phyloP scores from a whole-genome alignment of 768 basidiomycete species.

The Ramaria rubella region DNA sequence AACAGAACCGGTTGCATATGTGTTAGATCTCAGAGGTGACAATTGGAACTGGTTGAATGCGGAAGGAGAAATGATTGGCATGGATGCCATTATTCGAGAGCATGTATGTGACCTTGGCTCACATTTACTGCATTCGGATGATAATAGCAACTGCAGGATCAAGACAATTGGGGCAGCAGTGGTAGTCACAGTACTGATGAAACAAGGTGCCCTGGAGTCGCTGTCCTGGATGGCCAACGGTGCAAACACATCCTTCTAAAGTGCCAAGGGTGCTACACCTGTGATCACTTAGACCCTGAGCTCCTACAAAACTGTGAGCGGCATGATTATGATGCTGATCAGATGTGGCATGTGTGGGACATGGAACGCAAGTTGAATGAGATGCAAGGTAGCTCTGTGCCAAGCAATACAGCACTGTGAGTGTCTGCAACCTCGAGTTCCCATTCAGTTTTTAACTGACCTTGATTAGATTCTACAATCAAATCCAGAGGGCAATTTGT shows the following conservation, averaged over 20 bases:
- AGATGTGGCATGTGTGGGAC: neutral
- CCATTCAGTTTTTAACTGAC: neutral
- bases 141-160: too few species aligned
- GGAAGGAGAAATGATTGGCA: neutral
- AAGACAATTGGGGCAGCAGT: neutral
- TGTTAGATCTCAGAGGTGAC: neutral
- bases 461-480: neutral
- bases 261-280: too few species aligned
- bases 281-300: neutral
- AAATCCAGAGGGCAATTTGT: neutral
- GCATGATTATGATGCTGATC: neutral
- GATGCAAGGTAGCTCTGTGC: neutral
- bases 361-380: neutral
- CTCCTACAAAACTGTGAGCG: neutral
- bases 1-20: neutral
- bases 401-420: neutral
- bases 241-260: neutral
- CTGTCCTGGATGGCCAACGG: neutral
- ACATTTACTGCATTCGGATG: neutral
- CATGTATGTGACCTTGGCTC: neutral
- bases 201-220: slow-evolving; percentile 1
- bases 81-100: neutral
- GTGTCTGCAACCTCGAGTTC: too few species aligned
- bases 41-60: neutral
- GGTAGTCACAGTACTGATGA: neutral